phyloP scores from a whole-genome alignment of 305 asterid species.

The Solanum aculeatissimum region DNA sequence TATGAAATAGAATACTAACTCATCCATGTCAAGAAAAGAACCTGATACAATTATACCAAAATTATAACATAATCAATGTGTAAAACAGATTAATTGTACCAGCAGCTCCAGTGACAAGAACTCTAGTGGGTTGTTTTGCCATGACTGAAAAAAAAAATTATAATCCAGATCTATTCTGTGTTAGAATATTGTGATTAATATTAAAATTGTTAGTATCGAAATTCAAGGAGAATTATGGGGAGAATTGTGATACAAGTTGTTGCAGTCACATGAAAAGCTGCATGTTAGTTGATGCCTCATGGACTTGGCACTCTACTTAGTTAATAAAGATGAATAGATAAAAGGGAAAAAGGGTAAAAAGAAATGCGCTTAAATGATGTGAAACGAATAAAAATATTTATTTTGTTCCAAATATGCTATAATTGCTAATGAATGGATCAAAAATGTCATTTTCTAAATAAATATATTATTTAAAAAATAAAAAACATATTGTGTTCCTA shows the following conservation, averaged over 20 bases:
- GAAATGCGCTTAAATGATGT: too few relatives aligned
- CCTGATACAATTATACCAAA: neutral
- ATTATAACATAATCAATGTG: neutral
- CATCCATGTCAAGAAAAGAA: constrained; percentile 51
- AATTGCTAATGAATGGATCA: too few relatives aligned
- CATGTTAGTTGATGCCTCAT: neutral
- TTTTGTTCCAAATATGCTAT: too few relatives aligned
- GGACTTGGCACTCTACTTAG: neutral
- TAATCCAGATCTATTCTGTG: neutral
- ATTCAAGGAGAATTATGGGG: neutral
- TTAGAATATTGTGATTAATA: neutral
- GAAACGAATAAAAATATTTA: too few relatives aligned
- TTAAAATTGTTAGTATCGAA: neutral
- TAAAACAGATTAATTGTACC: neutral
- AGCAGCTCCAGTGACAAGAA: constrained; percentile 33
- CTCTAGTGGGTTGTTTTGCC: constrained; percentile 20
- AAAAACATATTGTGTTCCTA: too few relatives aligned
- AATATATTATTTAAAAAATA: too few relatives aligned
- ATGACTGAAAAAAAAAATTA: neutral
- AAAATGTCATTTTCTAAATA: too few relatives aligned
- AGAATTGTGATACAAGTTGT: neutral
- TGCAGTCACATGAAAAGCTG: neutral
- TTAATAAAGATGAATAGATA: too few relatives aligned
- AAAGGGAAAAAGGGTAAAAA: too few relatives aligned
- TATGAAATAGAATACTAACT: constrained; percentile 41